Percentiles rank a stretch among this genome's conserved stretches.
Evolutionary conservation across 352 stramenopile genomes (phyloP).

Genomic region (Globisporangium megalacanthum): DNA sequence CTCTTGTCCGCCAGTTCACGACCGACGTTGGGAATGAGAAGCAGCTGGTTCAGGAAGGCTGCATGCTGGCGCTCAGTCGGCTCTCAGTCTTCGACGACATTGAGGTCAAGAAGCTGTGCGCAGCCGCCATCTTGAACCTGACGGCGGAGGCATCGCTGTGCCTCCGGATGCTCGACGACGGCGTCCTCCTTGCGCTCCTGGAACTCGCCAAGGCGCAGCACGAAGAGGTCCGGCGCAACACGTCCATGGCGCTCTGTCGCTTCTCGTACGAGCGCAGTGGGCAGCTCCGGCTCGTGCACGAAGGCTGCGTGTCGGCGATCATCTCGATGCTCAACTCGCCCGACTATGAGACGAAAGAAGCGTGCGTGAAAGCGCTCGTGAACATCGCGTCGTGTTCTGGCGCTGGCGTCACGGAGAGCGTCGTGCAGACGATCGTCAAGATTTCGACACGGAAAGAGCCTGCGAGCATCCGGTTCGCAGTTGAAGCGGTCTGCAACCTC

Average conservation of each 20-base stretch:
- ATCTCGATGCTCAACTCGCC: slow-evolving; percentile 81
- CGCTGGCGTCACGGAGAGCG: slow-evolving; percentile 54
- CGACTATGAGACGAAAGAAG: slow-evolving; percentile 76
- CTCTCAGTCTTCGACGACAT: slow-evolving; percentile 77
- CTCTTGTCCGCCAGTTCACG: slow-evolving; percentile 36
- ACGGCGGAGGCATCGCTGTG: slow-evolving; percentile 43
- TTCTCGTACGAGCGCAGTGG: slow-evolving; percentile 73
- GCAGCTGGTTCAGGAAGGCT: slow-evolving; percentile 72
- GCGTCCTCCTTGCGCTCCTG: slow-evolving; percentile 58
- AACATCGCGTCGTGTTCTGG: slow-evolving; percentile 75
- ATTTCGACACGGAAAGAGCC: slow-evolving; percentile 65
- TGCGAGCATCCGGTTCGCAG: slow-evolving; percentile 46
- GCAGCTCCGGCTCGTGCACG: slow-evolving; percentile 68
- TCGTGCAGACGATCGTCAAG: slow-evolving; percentile 75
- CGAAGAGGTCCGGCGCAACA: slow-evolving; percentile 76
- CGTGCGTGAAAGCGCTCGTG: slow-evolving; percentile 80
- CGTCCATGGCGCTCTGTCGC: slow-evolving; percentile 77
- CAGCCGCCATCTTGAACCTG: slow-evolving; percentile 77
- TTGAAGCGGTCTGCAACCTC: slow-evolving; percentile 74
- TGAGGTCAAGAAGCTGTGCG: slow-evolving; percentile 79
- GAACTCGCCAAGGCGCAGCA: slow-evolving; percentile 77
- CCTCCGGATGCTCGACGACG: slow-evolving; percentile 65
- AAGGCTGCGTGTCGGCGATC: slow-evolving; percentile 78
- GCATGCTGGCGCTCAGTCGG: slow-evolving; percentile 63
- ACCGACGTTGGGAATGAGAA: slow-evolving; percentile 56